Evolutionary conservation across 108 stramenopile species (phyloP).

Genomic region (Chaetoceros muelleri): DNA sequence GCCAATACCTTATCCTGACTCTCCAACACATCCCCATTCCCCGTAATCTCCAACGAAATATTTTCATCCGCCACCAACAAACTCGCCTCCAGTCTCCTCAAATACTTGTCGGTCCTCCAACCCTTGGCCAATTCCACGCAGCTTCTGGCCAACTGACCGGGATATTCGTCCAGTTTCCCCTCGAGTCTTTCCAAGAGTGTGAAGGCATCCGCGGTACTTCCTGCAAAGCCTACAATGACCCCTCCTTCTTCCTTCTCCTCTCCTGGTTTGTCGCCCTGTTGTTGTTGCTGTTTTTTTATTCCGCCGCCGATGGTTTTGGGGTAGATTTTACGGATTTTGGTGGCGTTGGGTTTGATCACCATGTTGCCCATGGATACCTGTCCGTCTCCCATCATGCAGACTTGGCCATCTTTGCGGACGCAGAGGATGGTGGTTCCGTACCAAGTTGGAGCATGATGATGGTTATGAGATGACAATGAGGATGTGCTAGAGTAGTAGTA

Average conservation of each 20-base stretch:
- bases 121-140: slow-evolving; percentile 98
- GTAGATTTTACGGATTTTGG: slow-evolving; percentile 81
- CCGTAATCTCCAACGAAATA: slow-evolving; percentile 84
- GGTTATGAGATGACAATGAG: neutral
- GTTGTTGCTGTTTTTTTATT: too few species aligned
- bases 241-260: slow-evolving; percentile 33
- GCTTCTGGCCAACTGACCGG: slow-evolving; percentile 84
- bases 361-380: slow-evolving; percentile 89
- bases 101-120: slow-evolving; percentile 97
- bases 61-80: slow-evolving; percentile 84
- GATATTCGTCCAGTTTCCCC: slow-evolving; percentile 92
- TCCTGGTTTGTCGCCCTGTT: neutral
- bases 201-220: slow-evolving; percentile 96
- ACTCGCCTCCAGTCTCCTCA: slow-evolving; percentile 87
- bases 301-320: slow-evolving; percentile 29
- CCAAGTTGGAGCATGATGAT: neutral
- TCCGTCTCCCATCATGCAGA: slow-evolving; percentile 99
- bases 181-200: slow-evolving; percentile 94
- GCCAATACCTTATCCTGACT: slow-evolving; percentile 87
- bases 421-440: slow-evolving; percentile 84
- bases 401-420: slow-evolving; percentile 91
- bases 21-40: slow-evolving; percentile 96
- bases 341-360: slow-evolving; percentile 93
- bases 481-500: too few species aligned
- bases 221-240: slow-evolving; percentile 94